Evolutionary conservation across 345 rosid species (phyloP).

Genomic region (Eucalyptus virginea): DNA sequence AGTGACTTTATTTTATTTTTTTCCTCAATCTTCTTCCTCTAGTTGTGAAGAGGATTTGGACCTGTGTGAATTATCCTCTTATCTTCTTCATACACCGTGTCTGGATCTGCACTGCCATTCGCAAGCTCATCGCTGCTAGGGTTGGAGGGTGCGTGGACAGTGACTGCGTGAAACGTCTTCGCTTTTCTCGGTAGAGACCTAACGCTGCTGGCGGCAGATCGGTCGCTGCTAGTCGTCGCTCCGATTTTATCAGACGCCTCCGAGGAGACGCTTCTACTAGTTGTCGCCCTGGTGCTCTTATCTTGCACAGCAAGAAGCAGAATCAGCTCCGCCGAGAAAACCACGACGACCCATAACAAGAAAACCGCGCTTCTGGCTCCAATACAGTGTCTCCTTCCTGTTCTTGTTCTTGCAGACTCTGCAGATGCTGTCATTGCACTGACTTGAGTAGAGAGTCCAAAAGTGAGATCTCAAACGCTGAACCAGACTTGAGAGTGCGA

Average conservation of each 20-base stretch:
- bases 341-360: constrained; percentile 32
- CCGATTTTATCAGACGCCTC: background rate
- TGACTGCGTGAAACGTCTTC: background rate
- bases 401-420: background rate
- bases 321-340: constrained; percentile 8
- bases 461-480: background rate
- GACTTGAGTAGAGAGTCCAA: background rate
- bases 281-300: background rate
- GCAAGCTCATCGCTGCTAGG: background rate
- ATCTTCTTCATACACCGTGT: constrained; percentile 43
- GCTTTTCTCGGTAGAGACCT: background rate
- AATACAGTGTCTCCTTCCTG: background rate
- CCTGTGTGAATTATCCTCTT: constrained; percentile 85
- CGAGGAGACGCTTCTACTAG: background rate
- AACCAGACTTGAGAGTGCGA: background rate
- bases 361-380: constrained; percentile 8
- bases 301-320: constrained; percentile 20
- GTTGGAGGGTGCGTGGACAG: background rate
- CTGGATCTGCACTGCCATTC: constrained; percentile 21
- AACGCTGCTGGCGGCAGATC: background rate
- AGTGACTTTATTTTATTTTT: background rate
- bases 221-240: background rate
- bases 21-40: background rate
- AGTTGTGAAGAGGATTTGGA: constrained; percentile 95
- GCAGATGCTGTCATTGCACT: constrained; percentile 16